Conservation (phyloP, 495 filamentous ascomycete genomes). For the Astrocystis sublimbata region DNA sequence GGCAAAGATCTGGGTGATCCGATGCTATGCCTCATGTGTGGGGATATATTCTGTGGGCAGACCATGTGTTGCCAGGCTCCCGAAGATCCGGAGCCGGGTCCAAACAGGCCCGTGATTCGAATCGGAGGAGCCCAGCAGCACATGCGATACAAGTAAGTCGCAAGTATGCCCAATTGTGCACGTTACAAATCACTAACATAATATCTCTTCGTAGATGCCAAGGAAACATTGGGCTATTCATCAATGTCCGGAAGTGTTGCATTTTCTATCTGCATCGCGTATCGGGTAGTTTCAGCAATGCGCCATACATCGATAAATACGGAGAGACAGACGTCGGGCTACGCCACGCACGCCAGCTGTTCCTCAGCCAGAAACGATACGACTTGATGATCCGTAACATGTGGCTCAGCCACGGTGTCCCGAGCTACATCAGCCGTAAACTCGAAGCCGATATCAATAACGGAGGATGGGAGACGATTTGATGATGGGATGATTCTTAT, state of each 20-base stretch:
- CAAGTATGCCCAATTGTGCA: neutral
- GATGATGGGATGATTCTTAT: constrained; percentile 10
- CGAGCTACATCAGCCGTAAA: constrained; percentile 84
- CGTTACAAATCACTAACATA: constrained; percentile 21
- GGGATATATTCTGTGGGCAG: constrained; percentile 93
- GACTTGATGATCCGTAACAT: constrained; percentile 81
- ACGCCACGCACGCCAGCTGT: constrained; percentile 78
- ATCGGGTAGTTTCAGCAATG: constrained; percentile 81
- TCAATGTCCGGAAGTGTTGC: constrained; percentile 94
- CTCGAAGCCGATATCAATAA: constrained; percentile 94
- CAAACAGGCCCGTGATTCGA: constrained; percentile 38
- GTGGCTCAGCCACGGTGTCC: constrained; percentile 85
- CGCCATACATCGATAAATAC: constrained; percentile 93
- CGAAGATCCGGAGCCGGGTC: constrained; percentile 46
- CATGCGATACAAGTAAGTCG: constrained; percentile 70
- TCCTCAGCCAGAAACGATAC: constrained; percentile 90
- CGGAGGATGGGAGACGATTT: constrained; percentile 95
- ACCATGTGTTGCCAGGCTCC: constrained; percentile 86
- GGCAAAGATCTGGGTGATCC: constrained; percentile 90
- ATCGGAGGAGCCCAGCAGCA: constrained; percentile 90
- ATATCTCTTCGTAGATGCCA: constrained; percentile 64
- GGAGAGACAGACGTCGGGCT: constrained; percentile 90
- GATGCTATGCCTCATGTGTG: constrained; percentile 90
- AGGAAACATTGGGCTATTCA: constrained; percentile 82
- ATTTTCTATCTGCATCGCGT: constrained; percentile 79